These are phyloP conservation scores for Citrus cavaleriei DNA, from an alignment of 345 rosid species.

Conservation along the genomic window DNA sequence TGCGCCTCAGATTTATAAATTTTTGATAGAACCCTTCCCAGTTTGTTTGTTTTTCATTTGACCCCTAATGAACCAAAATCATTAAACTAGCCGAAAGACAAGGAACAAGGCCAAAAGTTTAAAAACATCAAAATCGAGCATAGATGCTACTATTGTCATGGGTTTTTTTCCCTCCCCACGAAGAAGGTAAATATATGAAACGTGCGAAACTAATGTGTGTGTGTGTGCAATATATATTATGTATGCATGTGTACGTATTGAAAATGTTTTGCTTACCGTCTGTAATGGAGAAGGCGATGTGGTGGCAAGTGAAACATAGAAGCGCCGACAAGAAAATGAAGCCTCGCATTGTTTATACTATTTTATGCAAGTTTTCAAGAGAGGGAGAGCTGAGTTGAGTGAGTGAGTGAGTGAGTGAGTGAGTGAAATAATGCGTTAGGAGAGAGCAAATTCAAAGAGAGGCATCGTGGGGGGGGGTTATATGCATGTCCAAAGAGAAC, in stretches of 20 bases:
- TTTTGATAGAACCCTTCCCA: too few relatives aligned
- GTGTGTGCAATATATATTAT: not conserved
- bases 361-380: not conserved
- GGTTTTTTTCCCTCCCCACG: not conserved
- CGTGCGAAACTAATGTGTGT: too few relatives aligned
- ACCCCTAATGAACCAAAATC: too few relatives aligned
- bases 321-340: slow-evolving; percentile 37
- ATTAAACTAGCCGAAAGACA: not conserved
- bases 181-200: not conserved
- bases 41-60: too few relatives aligned
- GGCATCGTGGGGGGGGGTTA: slow-evolving; percentile 16
- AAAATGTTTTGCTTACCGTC: slow-evolving; percentile 34
- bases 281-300: slow-evolving; percentile 34
- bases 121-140: not conserved
- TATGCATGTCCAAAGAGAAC: slow-evolving; percentile 26
- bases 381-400: slow-evolving; percentile 8
- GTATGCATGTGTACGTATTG: too few relatives aligned
- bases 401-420: not conserved
- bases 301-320: slow-evolving; percentile 34
- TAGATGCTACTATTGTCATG: not conserved
- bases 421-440: not conserved
- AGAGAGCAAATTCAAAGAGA: not conserved
- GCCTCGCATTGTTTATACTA: slow-evolving; percentile 26
- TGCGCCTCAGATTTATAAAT: not conserved
- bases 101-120: not conserved